phyloP scores from a whole-genome alignment of 2,329 filamentous ascomycete species.

The Diaporthe helianthi region DNA sequence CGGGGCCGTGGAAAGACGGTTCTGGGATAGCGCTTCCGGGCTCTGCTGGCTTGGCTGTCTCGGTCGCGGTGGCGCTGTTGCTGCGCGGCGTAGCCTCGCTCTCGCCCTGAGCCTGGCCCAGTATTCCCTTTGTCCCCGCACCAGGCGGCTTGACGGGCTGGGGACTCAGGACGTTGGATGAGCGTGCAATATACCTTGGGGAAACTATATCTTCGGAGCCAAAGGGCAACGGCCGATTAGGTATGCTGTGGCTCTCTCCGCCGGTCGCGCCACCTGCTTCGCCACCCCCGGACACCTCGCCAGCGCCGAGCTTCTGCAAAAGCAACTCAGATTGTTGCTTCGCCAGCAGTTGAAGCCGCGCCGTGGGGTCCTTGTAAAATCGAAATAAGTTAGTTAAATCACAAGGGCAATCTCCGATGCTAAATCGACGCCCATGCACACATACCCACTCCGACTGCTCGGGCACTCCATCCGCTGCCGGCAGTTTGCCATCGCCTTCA shows the following conservation, averaged over 20 bases:
- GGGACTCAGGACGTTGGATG: slow-evolving; percentile 48
- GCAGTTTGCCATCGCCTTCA: slow-evolving; percentile 66
- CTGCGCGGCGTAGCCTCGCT: slow-evolving; percentile 33
- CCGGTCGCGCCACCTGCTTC: slow-evolving; percentile 4
- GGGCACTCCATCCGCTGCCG: slow-evolving; percentile 82
- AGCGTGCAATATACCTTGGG: slow-evolving; percentile 53
- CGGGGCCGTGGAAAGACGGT: slow-evolving; percentile 59
- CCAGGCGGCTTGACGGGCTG: slow-evolving; percentile 43
- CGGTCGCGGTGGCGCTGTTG: slow-evolving; percentile 11
- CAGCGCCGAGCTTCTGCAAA: slow-evolving; percentile 56
- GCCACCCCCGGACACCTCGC: slow-evolving; percentile 35
- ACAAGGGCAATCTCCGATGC: slow-evolving; percentile 60
- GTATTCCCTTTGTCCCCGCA: slow-evolving; percentile 38
- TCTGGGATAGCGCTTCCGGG: slow-evolving; percentile 44
- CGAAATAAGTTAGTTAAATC: slow-evolving; percentile 61
- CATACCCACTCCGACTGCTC: slow-evolving; percentile 94
- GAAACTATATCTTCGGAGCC: slow-evolving; percentile 57
- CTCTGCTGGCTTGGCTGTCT: slow-evolving; percentile 21
- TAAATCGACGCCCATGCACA: slow-evolving; percentile 63
- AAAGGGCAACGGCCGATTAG: slow-evolving; percentile 58
- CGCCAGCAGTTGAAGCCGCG: slow-evolving; percentile 73
- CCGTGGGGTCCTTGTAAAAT: slow-evolving; percentile 69
- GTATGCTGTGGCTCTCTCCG: slow-evolving; percentile 46
- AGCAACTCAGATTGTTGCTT: slow-evolving; percentile 70
- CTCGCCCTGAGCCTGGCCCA: slow-evolving; percentile 34